These are phyloP conservation scores for Stereocaulon alpinum DNA, from an alignment of 495 filamentous ascomycete genomes.

Conservation along the genomic window DNA sequence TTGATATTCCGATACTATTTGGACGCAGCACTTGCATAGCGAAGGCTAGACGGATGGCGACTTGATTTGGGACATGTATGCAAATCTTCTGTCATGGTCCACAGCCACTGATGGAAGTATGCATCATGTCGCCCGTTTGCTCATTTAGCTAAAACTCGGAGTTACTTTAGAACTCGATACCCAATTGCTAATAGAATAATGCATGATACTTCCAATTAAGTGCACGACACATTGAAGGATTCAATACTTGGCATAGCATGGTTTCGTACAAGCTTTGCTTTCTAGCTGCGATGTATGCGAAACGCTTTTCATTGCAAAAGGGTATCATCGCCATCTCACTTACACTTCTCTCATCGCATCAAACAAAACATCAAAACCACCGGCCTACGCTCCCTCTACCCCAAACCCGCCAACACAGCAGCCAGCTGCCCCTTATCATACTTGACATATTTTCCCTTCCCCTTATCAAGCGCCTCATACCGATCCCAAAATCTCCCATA, in stretches of 20 bases:
- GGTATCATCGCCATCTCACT: slow-evolving; percentile 1
- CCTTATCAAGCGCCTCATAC: slow-evolving; percentile 96
- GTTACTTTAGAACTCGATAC: neutral
- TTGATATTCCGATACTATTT: neutral
- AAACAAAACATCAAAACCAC: too few relatives aligned
- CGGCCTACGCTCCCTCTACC: neutral
- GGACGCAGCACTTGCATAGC: neutral
- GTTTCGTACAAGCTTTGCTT: neutral
- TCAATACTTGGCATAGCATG: too few relatives aligned
- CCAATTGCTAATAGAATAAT: neutral
- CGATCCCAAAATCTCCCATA: slow-evolving; percentile 94
- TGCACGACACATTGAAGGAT: too few relatives aligned
- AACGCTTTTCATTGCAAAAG: neutral
- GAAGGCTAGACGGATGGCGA: neutral
- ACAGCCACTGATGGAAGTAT: too few relatives aligned
- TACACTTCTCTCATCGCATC: too few relatives aligned
- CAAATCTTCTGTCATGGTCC: too few relatives aligned
- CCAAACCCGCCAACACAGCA: slow-evolving; percentile 36
- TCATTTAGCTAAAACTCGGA: too few relatives aligned
- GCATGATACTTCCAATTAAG: too few relatives aligned
- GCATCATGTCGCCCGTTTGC: too few relatives aligned
- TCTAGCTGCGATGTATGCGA: neutral
- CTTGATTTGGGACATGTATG: too few relatives aligned
- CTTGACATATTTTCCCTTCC: slow-evolving; percentile 93
- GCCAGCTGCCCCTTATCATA: slow-evolving; percentile 68